These are phyloP conservation scores for Phylloporus sp. DNA, from an alignment of 768 basidiomycete genomes.

Conservation along the genomic window DNA sequence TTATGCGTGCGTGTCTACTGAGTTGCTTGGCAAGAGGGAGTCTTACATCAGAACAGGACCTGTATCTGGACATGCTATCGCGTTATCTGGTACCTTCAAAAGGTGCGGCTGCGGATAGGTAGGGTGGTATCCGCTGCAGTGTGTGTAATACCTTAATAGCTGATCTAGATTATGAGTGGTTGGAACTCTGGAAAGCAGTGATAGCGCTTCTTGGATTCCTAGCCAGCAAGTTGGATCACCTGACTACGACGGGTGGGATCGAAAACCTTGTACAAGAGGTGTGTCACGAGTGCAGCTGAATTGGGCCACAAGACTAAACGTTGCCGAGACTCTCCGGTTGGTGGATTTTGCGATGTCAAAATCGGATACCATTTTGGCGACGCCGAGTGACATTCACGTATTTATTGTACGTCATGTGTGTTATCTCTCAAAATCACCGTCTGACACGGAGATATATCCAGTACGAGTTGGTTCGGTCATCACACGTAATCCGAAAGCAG, in stretches of 20 bases:
- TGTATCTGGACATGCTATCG: conserved; percentile 55
- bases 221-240: conserved; percentile 47
- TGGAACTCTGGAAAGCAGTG: conserved; percentile 58
- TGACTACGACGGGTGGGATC: conserved; percentile 51
- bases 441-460: conserved; percentile 21
- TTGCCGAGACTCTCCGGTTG: conserved; percentile 45
- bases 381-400: conserved; percentile 52
- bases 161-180: conserved; percentile 59
- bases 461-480: conserved; percentile 66
- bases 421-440: not conserved
- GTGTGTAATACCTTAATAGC: not conserved
- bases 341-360: conserved; percentile 50
- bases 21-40: not conserved
- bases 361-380: conserved; percentile 52
- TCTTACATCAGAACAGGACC: conserved; percentile 35
- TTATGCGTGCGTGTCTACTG: conserved; percentile 41
- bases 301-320: conserved; percentile 1
- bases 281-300: conserved; percentile 9
- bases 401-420: conserved; percentile 49
- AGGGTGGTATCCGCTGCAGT: conserved; percentile 11
- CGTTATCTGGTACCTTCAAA: conserved; percentile 55
- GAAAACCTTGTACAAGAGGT: conserved; percentile 56
- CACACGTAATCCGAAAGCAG: conserved; percentile 47
- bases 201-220: conserved; percentile 54
- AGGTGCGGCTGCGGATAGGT: conserved; percentile 54